These are phyloP conservation scores for Entonaema liquescens DNA, from an alignment of 495 filamentous ascomycete species.

Conservation along the genomic window DNA sequence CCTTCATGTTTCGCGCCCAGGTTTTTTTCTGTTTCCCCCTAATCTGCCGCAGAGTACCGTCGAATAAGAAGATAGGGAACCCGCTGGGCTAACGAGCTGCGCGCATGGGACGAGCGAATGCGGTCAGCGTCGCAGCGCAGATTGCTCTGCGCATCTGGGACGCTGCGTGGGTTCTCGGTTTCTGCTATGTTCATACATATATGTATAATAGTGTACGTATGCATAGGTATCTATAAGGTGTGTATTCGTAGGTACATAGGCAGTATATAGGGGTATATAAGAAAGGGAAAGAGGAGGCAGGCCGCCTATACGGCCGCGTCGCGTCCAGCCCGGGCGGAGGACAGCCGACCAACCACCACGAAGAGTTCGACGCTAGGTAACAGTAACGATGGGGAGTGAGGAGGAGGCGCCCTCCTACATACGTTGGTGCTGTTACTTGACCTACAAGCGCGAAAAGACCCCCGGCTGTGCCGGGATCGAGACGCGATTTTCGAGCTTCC, in stretches of 20 bases:
- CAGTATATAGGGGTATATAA: background rate
- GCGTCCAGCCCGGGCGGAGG: background rate
- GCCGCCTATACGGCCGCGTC: slow-evolving; percentile 1
- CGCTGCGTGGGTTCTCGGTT: background rate
- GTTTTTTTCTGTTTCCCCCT: background rate
- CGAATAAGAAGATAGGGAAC: background rate
- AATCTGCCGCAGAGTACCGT: slow-evolving; percentile 2
- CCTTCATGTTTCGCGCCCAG: background rate
- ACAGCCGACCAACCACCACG: slow-evolving; percentile 14
- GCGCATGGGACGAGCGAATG: background rate
- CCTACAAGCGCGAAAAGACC: slow-evolving; percentile 15
- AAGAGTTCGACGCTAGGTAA: slow-evolving; percentile 23
- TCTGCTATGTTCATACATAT: background rate
- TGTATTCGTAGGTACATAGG: background rate
- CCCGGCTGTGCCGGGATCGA: slow-evolving; percentile 12
- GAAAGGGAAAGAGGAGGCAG: slow-evolving; percentile 1
- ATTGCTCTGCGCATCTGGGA: background rate
- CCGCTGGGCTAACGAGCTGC: background rate
- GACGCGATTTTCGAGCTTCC: slow-evolving; percentile 10
- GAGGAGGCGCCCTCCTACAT: slow-evolving; percentile 13
- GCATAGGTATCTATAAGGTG: background rate
- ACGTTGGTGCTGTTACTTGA: slow-evolving; percentile 14
- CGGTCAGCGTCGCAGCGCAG: slow-evolving; percentile 1
- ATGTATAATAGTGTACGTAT: background rate
- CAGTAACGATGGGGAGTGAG: slow-evolving; percentile 31